Percentiles rank a stretch among this genome's conserved stretches.
Conservation (phyloP, 2,329 filamentous ascomycete genomes). For the Stemphylium beticola region DNA sequence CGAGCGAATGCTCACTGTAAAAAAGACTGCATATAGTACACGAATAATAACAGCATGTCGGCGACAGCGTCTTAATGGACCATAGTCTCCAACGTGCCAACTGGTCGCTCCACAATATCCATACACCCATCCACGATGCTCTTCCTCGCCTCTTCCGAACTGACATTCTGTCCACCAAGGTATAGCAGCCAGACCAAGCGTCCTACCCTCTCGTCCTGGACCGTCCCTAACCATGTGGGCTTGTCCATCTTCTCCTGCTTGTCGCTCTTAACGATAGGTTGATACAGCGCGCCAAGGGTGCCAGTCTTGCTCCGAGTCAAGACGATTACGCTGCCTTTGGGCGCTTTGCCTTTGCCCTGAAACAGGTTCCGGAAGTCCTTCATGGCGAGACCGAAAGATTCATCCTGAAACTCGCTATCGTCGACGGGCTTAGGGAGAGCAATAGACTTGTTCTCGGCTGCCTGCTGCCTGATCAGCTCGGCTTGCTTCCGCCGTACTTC, state of each 20-base stretch:
- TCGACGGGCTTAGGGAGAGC: conserved; percentile 42
- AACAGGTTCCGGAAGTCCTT: conserved; percentile 82
- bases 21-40: not conserved
- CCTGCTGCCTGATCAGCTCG: conserved; percentile 51
- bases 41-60: not conserved
- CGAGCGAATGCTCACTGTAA: not conserved
- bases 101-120: conserved; percentile 83
- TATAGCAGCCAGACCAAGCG: conserved; percentile 89
- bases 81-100: conserved; percentile 84
- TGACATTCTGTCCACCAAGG: conserved; percentile 83
- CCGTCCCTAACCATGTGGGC: conserved; percentile 68
- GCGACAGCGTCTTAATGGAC: conserved; percentile 52
- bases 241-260: conserved; percentile 52
- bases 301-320: conserved; percentile 72
- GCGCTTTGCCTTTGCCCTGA: conserved; percentile 74
- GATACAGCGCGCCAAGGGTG: conserved; percentile 53
- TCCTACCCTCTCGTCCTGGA: conserved; percentile 80
- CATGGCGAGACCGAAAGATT: conserved; percentile 77
- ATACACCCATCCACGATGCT: conserved; percentile 88
- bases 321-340: conserved; percentile 79
- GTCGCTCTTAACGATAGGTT: conserved; percentile 34
- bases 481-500: conserved; percentile 50
- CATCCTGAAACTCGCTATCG: conserved; percentile 66
- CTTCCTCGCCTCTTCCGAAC: conserved; percentile 79
- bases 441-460: conserved; percentile 46